These are phyloP conservation scores for Wickerhamiella lipophila DNA, from an alignment of 805 yeast species.

Conservation along the genomic window DNA sequence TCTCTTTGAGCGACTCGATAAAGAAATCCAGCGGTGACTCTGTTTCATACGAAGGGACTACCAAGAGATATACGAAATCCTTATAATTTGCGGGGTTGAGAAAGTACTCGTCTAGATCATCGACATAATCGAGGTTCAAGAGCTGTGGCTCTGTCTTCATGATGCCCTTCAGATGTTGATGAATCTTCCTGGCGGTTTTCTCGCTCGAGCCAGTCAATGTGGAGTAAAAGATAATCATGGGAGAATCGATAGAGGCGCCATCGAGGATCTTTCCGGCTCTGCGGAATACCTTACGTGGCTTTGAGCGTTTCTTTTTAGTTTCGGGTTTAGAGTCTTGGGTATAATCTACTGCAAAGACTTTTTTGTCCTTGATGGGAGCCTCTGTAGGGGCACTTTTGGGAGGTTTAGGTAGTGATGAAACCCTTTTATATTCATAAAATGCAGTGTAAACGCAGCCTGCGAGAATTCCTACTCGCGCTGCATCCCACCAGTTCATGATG, in stretches of 20 bases:
- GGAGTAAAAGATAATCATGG: conserved; percentile 61
- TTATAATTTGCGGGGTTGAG: conserved; percentile 39
- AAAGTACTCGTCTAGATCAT: conserved; percentile 74
- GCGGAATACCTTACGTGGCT: conserved; percentile 8
- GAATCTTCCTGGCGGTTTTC: conserved; percentile 47
- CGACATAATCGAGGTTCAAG: conserved; percentile 64
- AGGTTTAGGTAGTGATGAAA: not conserved
- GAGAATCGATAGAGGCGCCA: conserved; percentile 34
- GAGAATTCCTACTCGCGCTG: conserved; percentile 6
- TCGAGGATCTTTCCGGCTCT: not conserved
- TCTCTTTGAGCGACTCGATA: conserved; percentile 65
- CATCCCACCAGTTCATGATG: conserved; percentile 9
- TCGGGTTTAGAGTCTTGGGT: conserved; percentile 2
- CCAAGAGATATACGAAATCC: conserved; percentile 46
- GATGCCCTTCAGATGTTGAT: conserved; percentile 27
- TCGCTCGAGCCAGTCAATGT: conserved; percentile 76
- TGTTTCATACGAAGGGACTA: conserved; percentile 81
- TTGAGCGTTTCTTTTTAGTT: not conserved
- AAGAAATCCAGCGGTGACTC: conserved; percentile 88
- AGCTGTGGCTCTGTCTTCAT: conserved; percentile 37
- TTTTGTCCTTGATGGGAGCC: not conserved
- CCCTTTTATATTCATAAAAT: conserved; percentile 3
- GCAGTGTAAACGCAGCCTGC: conserved; percentile 8
- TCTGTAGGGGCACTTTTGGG: not conserved
- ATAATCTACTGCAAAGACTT: conserved; percentile 7